A percentile compares a stretch with the other conserved stretches of the same genome.
Evolutionary conservation across 257 asterid genomes (phyloP).

Genomic region (Solanum chiquidenum): DNA sequence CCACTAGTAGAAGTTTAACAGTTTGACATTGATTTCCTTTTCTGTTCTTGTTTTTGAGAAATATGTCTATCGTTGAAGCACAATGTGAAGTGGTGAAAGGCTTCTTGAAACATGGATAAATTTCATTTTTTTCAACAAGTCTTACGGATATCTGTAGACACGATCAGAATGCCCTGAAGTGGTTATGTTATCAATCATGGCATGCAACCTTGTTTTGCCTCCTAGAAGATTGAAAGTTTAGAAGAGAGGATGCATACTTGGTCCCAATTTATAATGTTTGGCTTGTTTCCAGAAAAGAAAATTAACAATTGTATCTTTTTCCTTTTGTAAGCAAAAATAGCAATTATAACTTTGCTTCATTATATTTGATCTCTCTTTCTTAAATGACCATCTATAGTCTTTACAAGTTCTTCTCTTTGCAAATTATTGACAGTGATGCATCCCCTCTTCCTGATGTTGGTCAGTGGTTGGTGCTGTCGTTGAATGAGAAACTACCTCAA

Average conservation of each 20-base stretch:
- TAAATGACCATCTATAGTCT: neutral
- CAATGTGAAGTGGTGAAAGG: neutral
- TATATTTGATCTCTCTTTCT: neutral
- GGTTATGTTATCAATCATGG: neutral
- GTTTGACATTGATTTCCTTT: neutral
- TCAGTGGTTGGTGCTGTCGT: conserved; percentile 84
- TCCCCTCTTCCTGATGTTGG: conserved; percentile 96
- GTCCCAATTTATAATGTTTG: neutral
- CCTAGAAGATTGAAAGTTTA: neutral
- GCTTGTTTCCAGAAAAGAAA: neutral
- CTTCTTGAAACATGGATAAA: neutral
- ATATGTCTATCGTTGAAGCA: neutral
- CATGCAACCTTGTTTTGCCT: neutral
- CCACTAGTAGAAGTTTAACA: neutral
- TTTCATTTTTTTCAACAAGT: neutral
- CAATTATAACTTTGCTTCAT: neutral
- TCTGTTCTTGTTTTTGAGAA: neutral
- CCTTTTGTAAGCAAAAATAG: neutral
- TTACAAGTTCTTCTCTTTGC: neutral
- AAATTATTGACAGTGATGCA: conserved; percentile 36
- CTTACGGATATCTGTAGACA: neutral
- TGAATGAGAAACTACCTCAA: conserved; percentile 75
- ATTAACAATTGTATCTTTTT: neutral
- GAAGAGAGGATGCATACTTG: neutral
- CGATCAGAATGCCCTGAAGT: neutral